Percentiles rank a stretch among this genome's conserved stretches.
phyloP scores from a whole-genome alignment of 2,329 filamentous ascomycete genomes.

The Cryphonectria naterciae region DNA sequence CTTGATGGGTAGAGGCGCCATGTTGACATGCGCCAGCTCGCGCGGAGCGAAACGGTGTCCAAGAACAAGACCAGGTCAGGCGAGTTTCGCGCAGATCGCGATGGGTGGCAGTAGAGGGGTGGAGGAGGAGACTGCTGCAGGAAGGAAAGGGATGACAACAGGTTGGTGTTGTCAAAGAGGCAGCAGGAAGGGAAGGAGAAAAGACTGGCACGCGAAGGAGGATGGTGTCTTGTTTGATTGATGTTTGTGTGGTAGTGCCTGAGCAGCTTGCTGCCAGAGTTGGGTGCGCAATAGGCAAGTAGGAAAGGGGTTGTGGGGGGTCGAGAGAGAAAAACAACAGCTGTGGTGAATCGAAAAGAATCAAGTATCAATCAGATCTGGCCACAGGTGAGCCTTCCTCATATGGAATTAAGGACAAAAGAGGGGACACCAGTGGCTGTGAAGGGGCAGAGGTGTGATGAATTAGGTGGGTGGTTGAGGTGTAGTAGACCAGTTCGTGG shows the following conservation, averaged over 20 bases:
- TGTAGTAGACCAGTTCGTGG: slow-evolving; percentile 21
- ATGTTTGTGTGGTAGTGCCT: slow-evolving; percentile 14
- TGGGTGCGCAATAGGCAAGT: not conserved
- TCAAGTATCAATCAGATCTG: slow-evolving; percentile 19
- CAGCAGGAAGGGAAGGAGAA: not conserved
- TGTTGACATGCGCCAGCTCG: slow-evolving; percentile 40
- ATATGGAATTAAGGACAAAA: slow-evolving; percentile 15
- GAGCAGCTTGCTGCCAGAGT: slow-evolving; percentile 23
- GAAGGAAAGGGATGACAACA: not conserved
- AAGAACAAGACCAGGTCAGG: slow-evolving; percentile 15
- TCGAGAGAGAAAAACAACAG: slow-evolving; percentile 21
- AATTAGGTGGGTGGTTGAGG: slow-evolving; percentile 14
- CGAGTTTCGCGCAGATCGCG: not conserved
- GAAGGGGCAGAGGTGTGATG: slow-evolving; percentile 18
- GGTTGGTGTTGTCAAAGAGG: not conserved
- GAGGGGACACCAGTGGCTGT: slow-evolving; percentile 19
- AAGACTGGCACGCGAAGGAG: not conserved
- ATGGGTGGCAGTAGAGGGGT: not conserved
- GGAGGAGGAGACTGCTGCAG: not conserved
- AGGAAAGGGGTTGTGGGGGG: slow-evolving; percentile 21
- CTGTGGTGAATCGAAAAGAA: slow-evolving; percentile 16
- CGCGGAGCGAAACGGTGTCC: slow-evolving; percentile 32
- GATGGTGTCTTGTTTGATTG: slow-evolving; percentile 20
- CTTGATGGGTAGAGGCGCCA: slow-evolving; percentile 46
- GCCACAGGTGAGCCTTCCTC: slow-evolving; percentile 13